Base-by-base conservation (phyloP, 2,329 filamentous ascomycete species). In the Xylaria sp. region DNA sequence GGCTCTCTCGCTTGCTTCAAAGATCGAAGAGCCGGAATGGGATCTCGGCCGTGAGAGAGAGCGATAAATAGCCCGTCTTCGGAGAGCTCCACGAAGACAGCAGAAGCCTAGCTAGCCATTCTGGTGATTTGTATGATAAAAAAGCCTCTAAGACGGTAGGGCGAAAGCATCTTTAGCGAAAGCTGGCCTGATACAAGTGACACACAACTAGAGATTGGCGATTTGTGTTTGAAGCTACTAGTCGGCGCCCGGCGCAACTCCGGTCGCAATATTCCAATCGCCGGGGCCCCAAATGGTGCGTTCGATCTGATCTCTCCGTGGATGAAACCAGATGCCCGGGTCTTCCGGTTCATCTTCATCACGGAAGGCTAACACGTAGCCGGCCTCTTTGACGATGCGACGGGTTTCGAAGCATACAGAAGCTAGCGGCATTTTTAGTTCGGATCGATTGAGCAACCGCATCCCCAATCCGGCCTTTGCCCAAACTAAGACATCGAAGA, bases 321-420 rank as follows among this genome's bases (percentile, higher is more conserved):
- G 75, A 27, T 77, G 64, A 51, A 75, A 77, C 72, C 74, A 78
- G 5, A 78, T 70, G 3, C 75, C 76, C 0, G 75, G 66, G n/a
- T 77, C 75, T 14, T 66, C 65, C 0, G 73, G 67, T n/a, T 73
- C 55, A 36, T 76, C 71, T 48, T 75, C 73, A 47, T 77, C 73
- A 17, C 71, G 69, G 57, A 78, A 77, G 3, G 73, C 72, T 53
- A 78, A 67, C 2, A 70, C 54, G 54, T 77, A 77, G 2, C 75
- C 75, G 4, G 74, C 67, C 34, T 74, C 70, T 48, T 60, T 54
- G 21, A 78, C 74, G 24, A 74, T 56, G 58, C 73, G 71, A 30
- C 75, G 71, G 36, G 75, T 72, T 67, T 77, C 76, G 51, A 69
- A 75, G 67, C 76, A 77, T 50, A 72, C 74, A 36, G 74, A 72